phyloP scores from a whole-genome alignment of 805 yeast species.

The Zygoascus bituminiphila region DNA sequence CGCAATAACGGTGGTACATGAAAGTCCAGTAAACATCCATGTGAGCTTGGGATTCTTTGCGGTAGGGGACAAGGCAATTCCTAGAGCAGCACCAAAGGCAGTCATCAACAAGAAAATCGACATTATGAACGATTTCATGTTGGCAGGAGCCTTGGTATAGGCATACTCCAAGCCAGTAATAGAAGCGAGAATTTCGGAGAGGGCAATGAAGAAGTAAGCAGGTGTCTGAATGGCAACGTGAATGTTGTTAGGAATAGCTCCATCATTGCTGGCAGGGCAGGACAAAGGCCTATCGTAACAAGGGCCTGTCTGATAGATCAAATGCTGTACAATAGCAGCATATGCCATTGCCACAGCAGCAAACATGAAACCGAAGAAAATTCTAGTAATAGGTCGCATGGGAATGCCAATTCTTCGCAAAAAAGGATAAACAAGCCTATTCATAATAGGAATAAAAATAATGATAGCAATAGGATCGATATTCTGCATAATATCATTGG shows the following conservation, averaged over 20 bases:
- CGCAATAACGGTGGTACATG: slow-evolving; percentile 47
- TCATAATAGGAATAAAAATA: slow-evolving; percentile 67
- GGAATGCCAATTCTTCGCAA: slow-evolving; percentile 42
- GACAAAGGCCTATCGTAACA: slow-evolving; percentile 56
- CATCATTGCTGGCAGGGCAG: slow-evolving; percentile 37
- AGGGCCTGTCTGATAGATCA: slow-evolving; percentile 63
- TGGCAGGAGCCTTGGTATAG: slow-evolving; percentile 69
- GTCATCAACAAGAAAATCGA: slow-evolving; percentile 54
- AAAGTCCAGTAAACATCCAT: slow-evolving; percentile 62
- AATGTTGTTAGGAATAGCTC: slow-evolving; percentile 42
- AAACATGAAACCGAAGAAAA: slow-evolving; percentile 59
- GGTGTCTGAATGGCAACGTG: slow-evolving; percentile 69
- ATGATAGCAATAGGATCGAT: slow-evolving; percentile 70
- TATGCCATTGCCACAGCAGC: slow-evolving; percentile 61
- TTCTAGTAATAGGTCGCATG: slow-evolving; percentile 65
- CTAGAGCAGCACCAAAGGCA: slow-evolving; percentile 72
- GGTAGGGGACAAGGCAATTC: slow-evolving; percentile 62
- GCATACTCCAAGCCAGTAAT: slow-evolving; percentile 81
- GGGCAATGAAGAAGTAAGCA: slow-evolving; percentile 63
- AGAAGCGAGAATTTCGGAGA: slow-evolving; percentile 72
- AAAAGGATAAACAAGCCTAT: slow-evolving; percentile 47
- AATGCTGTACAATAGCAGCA: slow-evolving; percentile 67
- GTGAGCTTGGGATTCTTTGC: slow-evolving; percentile 61
- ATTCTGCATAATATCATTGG: slow-evolving; percentile 72
- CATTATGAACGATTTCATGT: slow-evolving; percentile 60